These are phyloP conservation scores for Penicillium subrubescens DNA, from an alignment of 495 filamentous ascomycete genomes.

Conservation along the genomic window DNA sequence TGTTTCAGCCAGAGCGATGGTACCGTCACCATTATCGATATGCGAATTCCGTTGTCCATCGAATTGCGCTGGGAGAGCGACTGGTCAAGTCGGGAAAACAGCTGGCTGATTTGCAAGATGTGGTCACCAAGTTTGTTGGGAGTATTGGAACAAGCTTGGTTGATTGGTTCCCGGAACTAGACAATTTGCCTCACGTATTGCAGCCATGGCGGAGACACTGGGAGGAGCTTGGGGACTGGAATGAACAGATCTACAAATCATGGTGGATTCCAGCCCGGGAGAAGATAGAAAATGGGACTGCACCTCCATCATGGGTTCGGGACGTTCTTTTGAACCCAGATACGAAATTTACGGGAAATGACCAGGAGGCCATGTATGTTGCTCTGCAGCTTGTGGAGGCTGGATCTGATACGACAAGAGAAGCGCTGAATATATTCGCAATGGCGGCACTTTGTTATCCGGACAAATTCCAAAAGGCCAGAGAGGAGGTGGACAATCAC, in stretches of 20 bases:
- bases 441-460: constrained; percentile 39
- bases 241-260: constrained; percentile 33
- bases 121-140: constrained; percentile 29
- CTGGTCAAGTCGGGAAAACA: constrained; percentile 22
- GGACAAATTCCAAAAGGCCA: constrained; percentile 27
- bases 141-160: constrained; percentile 31
- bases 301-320: constrained; percentile 31
- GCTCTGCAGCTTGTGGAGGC: constrained; percentile 43
- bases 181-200: constrained; percentile 34
- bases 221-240: constrained; percentile 29
- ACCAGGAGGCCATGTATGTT: constrained; percentile 50
- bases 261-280: constrained; percentile 40
- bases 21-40: constrained; percentile 46
- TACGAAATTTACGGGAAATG: constrained; percentile 37
- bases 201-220: constrained; percentile 44
- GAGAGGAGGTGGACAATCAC: constrained; percentile 41
- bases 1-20: constrained; percentile 37
- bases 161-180: constrained; percentile 45
- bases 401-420: constrained; percentile 47
- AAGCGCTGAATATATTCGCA: constrained; percentile 40
- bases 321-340: constrained; percentile 40
- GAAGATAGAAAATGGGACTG: constrained; percentile 23
- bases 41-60: constrained; percentile 42
- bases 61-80: constrained; percentile 32
- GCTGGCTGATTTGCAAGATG: constrained; percentile 32